Conservation (phyloP, 1,284 basidiomycete species). For the Sporisorium scitamineum region DNA sequence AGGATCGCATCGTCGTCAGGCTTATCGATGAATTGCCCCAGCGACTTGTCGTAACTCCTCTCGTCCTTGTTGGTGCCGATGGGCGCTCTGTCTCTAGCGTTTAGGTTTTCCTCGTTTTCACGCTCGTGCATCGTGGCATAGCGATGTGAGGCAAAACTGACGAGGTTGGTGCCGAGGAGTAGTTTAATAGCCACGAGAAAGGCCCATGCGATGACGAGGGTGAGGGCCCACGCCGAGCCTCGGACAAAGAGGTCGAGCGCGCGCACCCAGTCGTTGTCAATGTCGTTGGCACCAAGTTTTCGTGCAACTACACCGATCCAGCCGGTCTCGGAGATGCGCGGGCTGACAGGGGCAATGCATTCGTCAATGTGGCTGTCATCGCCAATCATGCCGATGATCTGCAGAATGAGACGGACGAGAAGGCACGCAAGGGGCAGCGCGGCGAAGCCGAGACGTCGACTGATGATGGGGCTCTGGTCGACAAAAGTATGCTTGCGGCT, state of each 20-base stretch:
- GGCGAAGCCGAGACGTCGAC: conserved; percentile 91
- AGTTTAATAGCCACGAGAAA: conserved; percentile 66
- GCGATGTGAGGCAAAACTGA: conserved; percentile 59
- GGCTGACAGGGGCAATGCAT: conserved; percentile 55
- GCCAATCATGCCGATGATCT: conserved; percentile 78
- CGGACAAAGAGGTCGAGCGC: conserved; percentile 40
- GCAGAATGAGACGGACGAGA: conserved; percentile 86
- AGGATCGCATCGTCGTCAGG: conserved; percentile 57
- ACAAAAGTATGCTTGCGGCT: conserved; percentile 81
- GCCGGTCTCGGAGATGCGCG: conserved; percentile 20
- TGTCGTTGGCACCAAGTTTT: conserved; percentile 36
- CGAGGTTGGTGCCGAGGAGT: conserved; percentile 62
- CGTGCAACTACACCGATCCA: conserved; percentile 46
- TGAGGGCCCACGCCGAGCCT: conserved; percentile 51
- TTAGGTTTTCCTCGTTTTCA: conserved; percentile 64
- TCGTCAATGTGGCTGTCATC: conserved; percentile 70
- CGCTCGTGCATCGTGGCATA: conserved; percentile 61
- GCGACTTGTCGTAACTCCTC: conserved; percentile 53
- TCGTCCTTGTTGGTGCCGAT: conserved; percentile 64
- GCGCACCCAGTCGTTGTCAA: conserved; percentile 39
- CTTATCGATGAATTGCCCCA: conserved; percentile 54
- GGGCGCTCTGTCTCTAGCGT: conserved; percentile 56
- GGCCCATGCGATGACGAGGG: conserved; percentile 51
- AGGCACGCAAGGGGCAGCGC: conserved; percentile 91
- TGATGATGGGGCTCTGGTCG: conserved; percentile 94